Evolutionary conservation across 1,284 basidiomycete genomes (phyloP), one percentile per base, ranked within the genome.

Genomic region (Cryptococcus sp.): DNA sequence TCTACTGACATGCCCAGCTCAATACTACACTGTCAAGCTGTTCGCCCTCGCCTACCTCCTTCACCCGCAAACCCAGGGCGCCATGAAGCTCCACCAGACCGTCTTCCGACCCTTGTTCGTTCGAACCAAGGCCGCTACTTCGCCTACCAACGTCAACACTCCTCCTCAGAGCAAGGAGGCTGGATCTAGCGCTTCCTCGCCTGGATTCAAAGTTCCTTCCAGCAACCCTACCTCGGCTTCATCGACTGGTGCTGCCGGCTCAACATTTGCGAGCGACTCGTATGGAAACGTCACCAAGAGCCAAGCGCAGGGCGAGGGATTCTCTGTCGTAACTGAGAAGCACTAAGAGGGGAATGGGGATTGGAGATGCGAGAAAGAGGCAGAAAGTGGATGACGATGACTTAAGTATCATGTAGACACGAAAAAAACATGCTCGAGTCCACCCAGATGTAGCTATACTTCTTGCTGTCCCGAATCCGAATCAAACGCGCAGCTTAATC

Each of bases 21-120:
- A 65, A 57, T 71, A 69, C 56, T 66, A 62, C 59, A 61, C 62
- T 26, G 37, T 63, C 51, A 71, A 71, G 49, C 60, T 71, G 21
- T 34, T 62, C 23, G 52, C 65, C 56, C 57, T 69, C 42, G 58
- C 56, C 22, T 71, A 67, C 55, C 56, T 71, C 32, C 57, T 62
- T 22, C 67, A 71, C 60, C 64, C 68, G 9, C 49, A 52, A 37
- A 63, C 62, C 43, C 55, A 60, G 53, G 65, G 60, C 18, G 46
- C 46, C 46, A 43, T 60, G 47, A 14, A 28, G 25, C 18, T 39
- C 36, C 19, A 22, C 24, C 43, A n/a, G 6, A 24, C 14, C 16
- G 32, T 14, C 36, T 35, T 31, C 19, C 24, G 7, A 12, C 41
- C 41, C 35, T 18, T 37, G 23, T 25, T 39, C 11, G 33, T 9